Evolutionary conservation across 257 asterid genomes (phyloP).

Genomic region (Nicotiana sylvestris): DNA sequence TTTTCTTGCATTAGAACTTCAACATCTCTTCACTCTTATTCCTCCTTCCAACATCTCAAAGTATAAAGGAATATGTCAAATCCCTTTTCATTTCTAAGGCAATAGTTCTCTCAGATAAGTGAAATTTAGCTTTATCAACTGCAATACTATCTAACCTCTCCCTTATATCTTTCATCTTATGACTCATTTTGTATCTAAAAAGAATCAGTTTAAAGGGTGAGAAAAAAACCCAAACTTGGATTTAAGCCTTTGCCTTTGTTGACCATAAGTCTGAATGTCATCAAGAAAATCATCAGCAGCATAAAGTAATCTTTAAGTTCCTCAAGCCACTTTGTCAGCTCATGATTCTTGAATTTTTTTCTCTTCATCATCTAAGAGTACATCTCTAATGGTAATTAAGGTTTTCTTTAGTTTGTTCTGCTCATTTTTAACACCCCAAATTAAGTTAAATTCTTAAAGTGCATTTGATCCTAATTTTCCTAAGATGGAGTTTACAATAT

Average conservation of each 20-base stretch:
- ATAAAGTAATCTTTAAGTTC: too few species aligned
- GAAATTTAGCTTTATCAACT: background rate
- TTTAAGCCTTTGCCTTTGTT: too few species aligned
- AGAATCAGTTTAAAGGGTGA: too few species aligned
- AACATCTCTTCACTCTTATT: conserved; percentile 3
- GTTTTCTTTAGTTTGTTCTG: too few species aligned
- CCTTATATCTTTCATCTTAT: conserved; percentile 3
- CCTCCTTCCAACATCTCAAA: conserved; percentile 16
- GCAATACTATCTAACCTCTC: background rate
- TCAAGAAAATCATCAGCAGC: too few species aligned
- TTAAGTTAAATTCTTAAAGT: background rate
- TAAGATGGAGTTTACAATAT: conserved; percentile 2
- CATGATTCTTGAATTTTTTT: too few species aligned
- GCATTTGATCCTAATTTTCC: background rate
- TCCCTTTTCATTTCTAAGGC: background rate
- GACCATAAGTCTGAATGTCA: too few species aligned
- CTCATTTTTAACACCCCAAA: too few species aligned
- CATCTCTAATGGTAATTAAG: too few species aligned
- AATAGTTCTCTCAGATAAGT: conserved; percentile 1
- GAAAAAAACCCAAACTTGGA: too few species aligned
- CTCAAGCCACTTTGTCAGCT: too few species aligned
- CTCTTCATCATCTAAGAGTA: too few species aligned
- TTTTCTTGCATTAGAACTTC: background rate
- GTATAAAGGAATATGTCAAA: background rate
- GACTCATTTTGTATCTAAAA: background rate